phyloP scores from a whole-genome alignment of 2,329 filamentous ascomycete genomes.

The Pseudopyricularia cyperi region DNA sequence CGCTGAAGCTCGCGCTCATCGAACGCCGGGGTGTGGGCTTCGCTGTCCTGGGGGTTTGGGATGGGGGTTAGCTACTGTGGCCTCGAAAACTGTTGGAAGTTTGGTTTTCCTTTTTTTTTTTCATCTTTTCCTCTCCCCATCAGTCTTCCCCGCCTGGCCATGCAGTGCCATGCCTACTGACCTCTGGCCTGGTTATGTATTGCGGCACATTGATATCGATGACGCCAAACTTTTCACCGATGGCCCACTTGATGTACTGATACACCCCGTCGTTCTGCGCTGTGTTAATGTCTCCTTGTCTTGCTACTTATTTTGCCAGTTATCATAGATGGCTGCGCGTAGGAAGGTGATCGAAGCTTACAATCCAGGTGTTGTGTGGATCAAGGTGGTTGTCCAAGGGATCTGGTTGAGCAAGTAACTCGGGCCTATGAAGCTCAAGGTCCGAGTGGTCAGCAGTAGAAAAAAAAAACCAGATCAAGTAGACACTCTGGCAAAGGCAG shows the following conservation, averaged over 20 bases:
- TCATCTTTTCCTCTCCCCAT: too few relatives aligned
- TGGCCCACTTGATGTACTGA: slow-evolving; percentile 75
- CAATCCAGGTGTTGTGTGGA: slow-evolving; percentile 77
- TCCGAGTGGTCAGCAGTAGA: background rate
- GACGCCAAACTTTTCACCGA: slow-evolving; percentile 63
- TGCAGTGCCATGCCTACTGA: slow-evolving; percentile 12
- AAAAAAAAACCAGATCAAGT: background rate
- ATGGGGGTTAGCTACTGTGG: background rate
- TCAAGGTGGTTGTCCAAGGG: slow-evolving; percentile 61
- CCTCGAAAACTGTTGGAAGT: slow-evolving; percentile 2
- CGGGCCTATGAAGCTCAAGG: slow-evolving; percentile 37
- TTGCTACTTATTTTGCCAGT: too few relatives aligned
- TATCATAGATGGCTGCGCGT: too few relatives aligned
- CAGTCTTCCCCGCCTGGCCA: too few relatives aligned
- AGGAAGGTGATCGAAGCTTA: slow-evolving; percentile 31
- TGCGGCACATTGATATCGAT: slow-evolving; percentile 88
- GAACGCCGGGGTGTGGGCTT: slow-evolving; percentile 29
- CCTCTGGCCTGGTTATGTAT: slow-evolving; percentile 53
- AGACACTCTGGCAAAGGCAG: background rate
- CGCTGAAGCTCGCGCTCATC: slow-evolving; percentile 37
- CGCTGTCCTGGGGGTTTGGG: slow-evolving; percentile 25
- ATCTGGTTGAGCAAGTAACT: slow-evolving; percentile 55
- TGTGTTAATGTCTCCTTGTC: background rate
- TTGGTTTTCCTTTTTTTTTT: background rate
- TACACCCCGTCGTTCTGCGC: slow-evolving; percentile 65